Conservation (phyloP, 495 filamentous ascomycete species). For the Hypoxylon lienhwacheense region DNA sequence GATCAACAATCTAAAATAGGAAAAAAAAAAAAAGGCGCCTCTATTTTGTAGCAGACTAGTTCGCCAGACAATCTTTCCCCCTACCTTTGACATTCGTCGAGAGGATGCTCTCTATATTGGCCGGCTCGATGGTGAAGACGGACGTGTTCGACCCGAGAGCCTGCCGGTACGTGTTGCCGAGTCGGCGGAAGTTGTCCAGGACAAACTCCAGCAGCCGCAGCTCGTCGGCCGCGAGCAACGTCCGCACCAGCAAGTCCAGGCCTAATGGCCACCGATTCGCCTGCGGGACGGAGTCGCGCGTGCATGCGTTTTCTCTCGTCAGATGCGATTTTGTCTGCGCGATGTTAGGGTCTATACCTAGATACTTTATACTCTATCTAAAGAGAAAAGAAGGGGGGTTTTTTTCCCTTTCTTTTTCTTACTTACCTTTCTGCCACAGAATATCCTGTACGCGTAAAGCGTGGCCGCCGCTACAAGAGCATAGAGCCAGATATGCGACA, state of each 20-base stretch:
- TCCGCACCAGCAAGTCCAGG: conserved; percentile 18
- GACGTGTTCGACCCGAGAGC: conserved; percentile 18
- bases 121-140: conserved; percentile 25
- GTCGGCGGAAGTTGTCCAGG: conserved; percentile 24
- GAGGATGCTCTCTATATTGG: conserved; percentile 18
- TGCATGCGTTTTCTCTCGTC: conserved; percentile 1
- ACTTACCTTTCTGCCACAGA: conserved; percentile 1
- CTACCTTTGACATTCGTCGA: conserved; percentile 22
- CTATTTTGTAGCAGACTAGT: no score
- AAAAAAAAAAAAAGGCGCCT: no score
- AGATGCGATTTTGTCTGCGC: background rate
- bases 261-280: conserved; percentile 26
- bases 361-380: no score
- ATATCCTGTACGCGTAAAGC: conserved; percentile 3
- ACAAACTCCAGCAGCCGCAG: conserved; percentile 24
- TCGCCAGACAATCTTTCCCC: no score
- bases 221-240: conserved; percentile 19
- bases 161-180: conserved; percentile 27
- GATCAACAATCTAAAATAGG: conserved; percentile 3
- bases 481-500: conserved; percentile 10
- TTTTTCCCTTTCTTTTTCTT: no score
- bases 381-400: no score
- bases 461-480: conserved; percentile 9
- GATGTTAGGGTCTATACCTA: conserved; percentile 6
- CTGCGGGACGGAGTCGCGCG: conserved; percentile 3